Conservation (phyloP, 2,329 filamentous ascomycete species). For the Aspergillus neoniger region DNA sequence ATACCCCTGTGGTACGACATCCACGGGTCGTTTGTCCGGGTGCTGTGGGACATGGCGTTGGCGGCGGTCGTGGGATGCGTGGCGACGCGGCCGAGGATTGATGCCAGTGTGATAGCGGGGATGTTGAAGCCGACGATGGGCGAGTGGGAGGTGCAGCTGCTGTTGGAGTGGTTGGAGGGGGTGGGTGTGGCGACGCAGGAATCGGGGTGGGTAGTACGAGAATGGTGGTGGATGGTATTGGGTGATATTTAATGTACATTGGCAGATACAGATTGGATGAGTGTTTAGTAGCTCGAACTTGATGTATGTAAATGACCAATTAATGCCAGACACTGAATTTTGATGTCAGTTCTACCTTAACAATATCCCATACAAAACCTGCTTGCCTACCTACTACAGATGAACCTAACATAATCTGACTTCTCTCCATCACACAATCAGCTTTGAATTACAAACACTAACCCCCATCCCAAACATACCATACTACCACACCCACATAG, state of each 20-base stretch:
- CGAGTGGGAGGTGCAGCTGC: constrained; percentile 44
- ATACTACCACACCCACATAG: too few species aligned
- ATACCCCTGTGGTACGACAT: constrained; percentile 54
- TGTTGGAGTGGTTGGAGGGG: constrained; percentile 45
- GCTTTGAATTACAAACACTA: too few species aligned
- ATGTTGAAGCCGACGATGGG: constrained; percentile 43
- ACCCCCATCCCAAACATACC: too few species aligned
- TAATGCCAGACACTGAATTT: too few species aligned
- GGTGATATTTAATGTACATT: neutral
- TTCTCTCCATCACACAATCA: too few species aligned
- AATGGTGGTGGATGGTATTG: constrained; percentile 48
- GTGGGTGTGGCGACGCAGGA: constrained; percentile 22
- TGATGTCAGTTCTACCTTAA: too few species aligned
- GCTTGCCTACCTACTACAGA: too few species aligned
- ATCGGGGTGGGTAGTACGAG: constrained; percentile 35
- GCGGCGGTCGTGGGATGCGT: constrained; percentile 46
- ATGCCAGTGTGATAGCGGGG: constrained; percentile 35
- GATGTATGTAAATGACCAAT: too few species aligned
- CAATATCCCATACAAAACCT: too few species aligned
- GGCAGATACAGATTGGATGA: too few species aligned
- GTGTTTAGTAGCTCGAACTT: too few species aligned
- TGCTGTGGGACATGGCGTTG: constrained; percentile 47
- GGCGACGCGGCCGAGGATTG: constrained; percentile 44
- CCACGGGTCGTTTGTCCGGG: constrained; percentile 38
- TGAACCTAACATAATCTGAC: too few species aligned